Conservation (phyloP, 1,284 basidiomycete genomes). For the Wolfiporia cocos region DNA sequence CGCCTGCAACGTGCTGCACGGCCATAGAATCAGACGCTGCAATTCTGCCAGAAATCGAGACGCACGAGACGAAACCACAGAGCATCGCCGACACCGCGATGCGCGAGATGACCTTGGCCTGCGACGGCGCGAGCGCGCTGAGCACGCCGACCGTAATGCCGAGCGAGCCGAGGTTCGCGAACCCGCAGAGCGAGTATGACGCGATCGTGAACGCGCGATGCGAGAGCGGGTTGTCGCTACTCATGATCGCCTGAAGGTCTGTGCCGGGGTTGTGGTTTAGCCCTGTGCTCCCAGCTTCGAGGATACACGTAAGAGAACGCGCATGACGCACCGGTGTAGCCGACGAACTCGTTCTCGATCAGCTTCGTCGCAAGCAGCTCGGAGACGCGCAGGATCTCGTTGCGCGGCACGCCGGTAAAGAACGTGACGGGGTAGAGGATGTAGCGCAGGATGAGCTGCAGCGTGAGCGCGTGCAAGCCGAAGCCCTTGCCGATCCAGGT, state of each 20-base stretch:
- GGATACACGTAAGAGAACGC: neutral
- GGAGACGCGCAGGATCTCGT: conserved; percentile 70
- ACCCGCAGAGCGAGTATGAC: conserved; percentile 84
- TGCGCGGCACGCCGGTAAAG: conserved; percentile 72
- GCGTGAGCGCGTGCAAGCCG: conserved; percentile 75
- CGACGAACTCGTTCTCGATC: conserved; percentile 85
- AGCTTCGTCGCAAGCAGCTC: conserved; percentile 83
- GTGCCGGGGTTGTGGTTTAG: neutral
- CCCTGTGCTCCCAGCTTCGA: neutral
- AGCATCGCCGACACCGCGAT: conserved; percentile 76
- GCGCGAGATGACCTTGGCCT: conserved; percentile 63
- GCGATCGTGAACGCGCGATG: conserved; percentile 72
- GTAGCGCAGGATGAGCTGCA: conserved; percentile 83
- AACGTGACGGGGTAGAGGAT: conserved; percentile 85
- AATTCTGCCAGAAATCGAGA: conserved; percentile 3
- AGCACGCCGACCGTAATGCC: conserved; percentile 92
- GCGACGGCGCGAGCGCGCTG: conserved; percentile 75
- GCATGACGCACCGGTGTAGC: conserved; percentile 45
- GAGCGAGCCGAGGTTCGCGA: conserved; percentile 81
- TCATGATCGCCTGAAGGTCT: conserved; percentile 51
- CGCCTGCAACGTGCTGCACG: conserved; percentile 53
- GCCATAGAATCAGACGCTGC: neutral
- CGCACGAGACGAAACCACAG: conserved; percentile 65
- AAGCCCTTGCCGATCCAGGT: conserved; percentile 89
- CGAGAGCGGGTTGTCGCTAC: conserved; percentile 50